These are phyloP conservation scores for Stagonosporopsis chrysanthemi DNA, from an alignment of 2,329 filamentous ascomycete species.

Conservation along the genomic window DNA sequence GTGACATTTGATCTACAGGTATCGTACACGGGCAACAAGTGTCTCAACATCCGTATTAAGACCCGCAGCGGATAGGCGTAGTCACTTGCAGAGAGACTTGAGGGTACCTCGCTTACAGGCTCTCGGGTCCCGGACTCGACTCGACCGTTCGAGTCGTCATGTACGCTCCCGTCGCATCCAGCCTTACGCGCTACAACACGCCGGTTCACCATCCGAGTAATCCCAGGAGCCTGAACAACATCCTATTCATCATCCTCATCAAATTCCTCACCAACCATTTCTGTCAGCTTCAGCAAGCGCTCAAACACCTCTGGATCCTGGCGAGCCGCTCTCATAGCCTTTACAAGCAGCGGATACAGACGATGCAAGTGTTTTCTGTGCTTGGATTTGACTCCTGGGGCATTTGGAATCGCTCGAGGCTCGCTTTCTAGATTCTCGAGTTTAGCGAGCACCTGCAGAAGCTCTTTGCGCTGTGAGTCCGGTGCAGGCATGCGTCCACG, in stretches of 20 bases:
- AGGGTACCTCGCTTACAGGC: neutral
- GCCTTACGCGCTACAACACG: neutral
- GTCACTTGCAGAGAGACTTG: neutral
- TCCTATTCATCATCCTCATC: constrained; percentile 32
- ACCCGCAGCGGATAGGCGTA: neutral
- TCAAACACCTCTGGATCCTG: constrained; percentile 68
- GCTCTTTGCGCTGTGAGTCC: constrained; percentile 77
- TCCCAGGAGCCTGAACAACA: too few species aligned
- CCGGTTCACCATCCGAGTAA: neutral
- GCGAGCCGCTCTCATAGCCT: constrained; percentile 66
- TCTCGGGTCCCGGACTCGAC: neutral
- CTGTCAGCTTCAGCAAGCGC: constrained; percentile 49
- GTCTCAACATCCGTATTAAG: neutral
- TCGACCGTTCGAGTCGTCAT: neutral
- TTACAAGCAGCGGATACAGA: constrained; percentile 79
- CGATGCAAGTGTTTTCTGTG: constrained; percentile 77
- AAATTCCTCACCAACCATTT: constrained; percentile 52
- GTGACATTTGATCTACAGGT: neutral
- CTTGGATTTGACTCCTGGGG: constrained; percentile 34
- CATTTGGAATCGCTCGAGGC: constrained; percentile 70
- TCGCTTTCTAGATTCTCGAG: constrained; percentile 74
- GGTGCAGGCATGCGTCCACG: constrained; percentile 89
- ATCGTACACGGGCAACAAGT: neutral
- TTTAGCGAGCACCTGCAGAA: constrained; percentile 73
- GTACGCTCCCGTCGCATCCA: neutral